Evolutionary conservation across 805 yeast genomes (phyloP), one percentile per base, ranked within the genome.

Genomic region (Isabelozyma pseudorhagii): DNA sequence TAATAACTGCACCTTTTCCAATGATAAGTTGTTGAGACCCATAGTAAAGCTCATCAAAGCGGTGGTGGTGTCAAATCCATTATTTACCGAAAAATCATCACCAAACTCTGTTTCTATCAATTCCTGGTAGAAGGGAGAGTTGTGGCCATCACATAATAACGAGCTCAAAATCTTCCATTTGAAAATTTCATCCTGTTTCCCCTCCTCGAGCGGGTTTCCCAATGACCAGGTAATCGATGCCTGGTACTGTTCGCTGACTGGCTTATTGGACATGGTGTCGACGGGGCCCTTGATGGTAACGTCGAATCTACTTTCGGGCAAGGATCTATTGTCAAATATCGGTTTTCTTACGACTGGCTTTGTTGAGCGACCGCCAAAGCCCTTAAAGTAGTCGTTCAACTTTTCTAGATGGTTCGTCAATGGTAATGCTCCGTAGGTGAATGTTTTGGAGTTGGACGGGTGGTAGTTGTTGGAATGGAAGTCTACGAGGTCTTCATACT

Each of bases 181-280:
- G 63, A 92, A 87, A 0, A 90, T 73, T 47, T 83, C 85, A 59
- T 87, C 86, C 8, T 78, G 75, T 44, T 58, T 63, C 2, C 48
- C 25, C 57, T 87, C 85, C 5, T 72, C 74, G 9, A 74, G 62
- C 3, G 97, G 89, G 14, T 78, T 69, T 7, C 96, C 97, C 53
- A 88, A 81, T 54, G 81, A 75, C 98, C 98, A 94, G 1, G 98
- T 90, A 51, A 94, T 63, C 0, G 97, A 90, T 1, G 87, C 72
- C 63, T 91, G 90, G 62, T 77, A 72, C 66, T 94, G 98, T 50
- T 81, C 79, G 3, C 82, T 85, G 75, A 86, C 77, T 2, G 94
- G 90, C 46, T 67, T 70, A 9, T 64, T 58, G 9, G 66, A 52
- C 73, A 71, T 66, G 7, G 75, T 47, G 65, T 94, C 98, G 9